Evolutionary conservation across 495 filamentous ascomycete genomes (phyloP), one percentile per base, ranked within the genome.

Genomic region (Penicillium angulare): DNA sequence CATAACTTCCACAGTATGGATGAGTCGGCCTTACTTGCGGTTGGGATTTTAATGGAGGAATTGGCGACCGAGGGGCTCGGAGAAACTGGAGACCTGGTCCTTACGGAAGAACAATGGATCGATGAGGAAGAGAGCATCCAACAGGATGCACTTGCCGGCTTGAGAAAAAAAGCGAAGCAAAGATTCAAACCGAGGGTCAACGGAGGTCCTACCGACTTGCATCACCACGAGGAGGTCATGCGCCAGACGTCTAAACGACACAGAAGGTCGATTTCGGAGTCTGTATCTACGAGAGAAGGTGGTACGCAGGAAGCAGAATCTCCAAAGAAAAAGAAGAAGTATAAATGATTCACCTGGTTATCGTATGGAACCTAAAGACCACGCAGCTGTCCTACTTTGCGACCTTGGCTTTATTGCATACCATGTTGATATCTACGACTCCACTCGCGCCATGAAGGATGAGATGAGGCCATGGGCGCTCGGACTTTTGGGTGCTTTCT

Each of bases 1-100:
- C 56, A 77, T 34, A 78, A 84, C 46, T 82, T 83, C 63, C 70
- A 77, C 22, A 89, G 82, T 53, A 79, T 96, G 81, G 88, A 96
- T 60, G 91, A 90, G 68, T 92, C 88, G 7, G 89, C 90, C 1
- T 64, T 96, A 44, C 71, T 96, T 49, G 87, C 87, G 0, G 71
- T 95, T 66, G 91, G 90, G 0, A 82, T 96, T 20, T 58, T 96
- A 47, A 65, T 95, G 27, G 91, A 96, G 68, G 91, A 96, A 63
- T 76, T 85, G 46, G 72, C 79, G 4, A 74, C 73, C 15, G 80
- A 86, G 35, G 68, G 68, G 0, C 69, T 95, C 10, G 90, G 88
- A 1, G 73, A 79, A 26, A 86, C 76, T 1, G 91, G 89, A 3
- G 85, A 93, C 66, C 52, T 92, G 47, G 89, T 84, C 0, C 84